A percentile compares a stretch with the other conserved stretches of the same genome.
These are phyloP conservation scores for Antarctomyces pellizariae DNA, from an alignment of 495 filamentous ascomycete species.

Conservation along the genomic window DNA sequence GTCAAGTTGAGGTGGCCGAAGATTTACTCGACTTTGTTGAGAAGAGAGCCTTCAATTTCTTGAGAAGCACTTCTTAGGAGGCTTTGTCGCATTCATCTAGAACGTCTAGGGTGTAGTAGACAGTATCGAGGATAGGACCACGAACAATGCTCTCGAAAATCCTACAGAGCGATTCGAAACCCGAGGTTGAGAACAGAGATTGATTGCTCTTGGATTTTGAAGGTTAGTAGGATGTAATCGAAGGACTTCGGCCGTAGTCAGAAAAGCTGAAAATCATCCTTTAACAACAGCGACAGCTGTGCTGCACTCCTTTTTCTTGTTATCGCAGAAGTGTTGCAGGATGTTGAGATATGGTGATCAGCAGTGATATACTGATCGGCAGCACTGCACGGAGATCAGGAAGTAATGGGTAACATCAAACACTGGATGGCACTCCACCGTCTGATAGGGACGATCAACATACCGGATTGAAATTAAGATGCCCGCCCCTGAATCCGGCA, in stretches of 20 bases:
- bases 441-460: too few relatives aligned
- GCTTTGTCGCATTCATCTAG: slow-evolving; percentile 24
- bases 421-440: too few relatives aligned
- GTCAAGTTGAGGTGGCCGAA: slow-evolving; percentile 14
- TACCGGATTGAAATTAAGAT: too few relatives aligned
- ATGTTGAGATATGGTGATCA: too few relatives aligned
- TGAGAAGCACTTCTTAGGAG: slow-evolving; percentile 15
- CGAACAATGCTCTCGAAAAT: slow-evolving; percentile 15
- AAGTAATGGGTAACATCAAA: too few relatives aligned
- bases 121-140: slow-evolving; percentile 10
- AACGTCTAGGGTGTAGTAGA: slow-evolving; percentile 21
- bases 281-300: slow-evolving; percentile 18
- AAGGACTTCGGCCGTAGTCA: slow-evolving; percentile 2
- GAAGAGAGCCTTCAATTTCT: slow-evolving; percentile 12
- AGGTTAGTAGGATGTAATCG: slow-evolving; percentile 5
- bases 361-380: too few relatives aligned
- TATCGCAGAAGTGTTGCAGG: slow-evolving; percentile 22
- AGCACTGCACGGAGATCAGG: too few relatives aligned
- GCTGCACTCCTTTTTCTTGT: slow-evolving; percentile 22
- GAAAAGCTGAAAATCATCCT: slow-evolving; percentile 13
- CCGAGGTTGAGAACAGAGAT: slow-evolving; percentile 8
- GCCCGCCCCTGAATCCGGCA: too few relatives aligned
- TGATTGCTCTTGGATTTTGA: slow-evolving; percentile 2
- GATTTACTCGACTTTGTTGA: slow-evolving; percentile 6
- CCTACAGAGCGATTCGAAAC: slow-evolving; percentile 16